These are phyloP conservation scores for Ploettnerulaceae sp. DNA, from an alignment of 2,329 filamentous ascomycete species.

Conservation along the genomic window DNA sequence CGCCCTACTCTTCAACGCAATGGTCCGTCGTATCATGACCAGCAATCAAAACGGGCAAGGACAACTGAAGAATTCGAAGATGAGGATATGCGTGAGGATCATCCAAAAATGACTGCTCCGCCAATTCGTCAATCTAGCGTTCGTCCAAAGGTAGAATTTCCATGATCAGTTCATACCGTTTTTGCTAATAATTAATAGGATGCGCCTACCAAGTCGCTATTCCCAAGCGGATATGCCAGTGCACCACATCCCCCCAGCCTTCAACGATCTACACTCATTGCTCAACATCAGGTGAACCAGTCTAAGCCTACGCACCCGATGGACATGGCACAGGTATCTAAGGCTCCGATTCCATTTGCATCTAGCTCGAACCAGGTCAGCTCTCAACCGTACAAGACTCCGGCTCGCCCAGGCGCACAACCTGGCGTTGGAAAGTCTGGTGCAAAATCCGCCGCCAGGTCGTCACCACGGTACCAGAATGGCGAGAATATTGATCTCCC, in stretches of 20 bases:
- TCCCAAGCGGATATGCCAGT: slow-evolving; percentile 57
- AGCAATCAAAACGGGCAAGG: slow-evolving; percentile 65
- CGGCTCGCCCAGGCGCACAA: slow-evolving; percentile 49
- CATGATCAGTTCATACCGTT: background rate
- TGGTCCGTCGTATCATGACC: slow-evolving; percentile 62
- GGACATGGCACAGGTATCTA: slow-evolving; percentile 84
- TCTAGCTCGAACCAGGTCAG: slow-evolving; percentile 56
- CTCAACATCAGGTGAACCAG: slow-evolving; percentile 60
- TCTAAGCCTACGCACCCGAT: slow-evolving; percentile 62
- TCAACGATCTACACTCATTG: slow-evolving; percentile 56
- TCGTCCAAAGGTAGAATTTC: slow-evolving; percentile 39
- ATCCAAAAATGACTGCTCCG: slow-evolving; percentile 69
- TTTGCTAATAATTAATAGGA: slow-evolving; percentile 47
- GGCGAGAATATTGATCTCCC: slow-evolving; percentile 89
- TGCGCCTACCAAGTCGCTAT: slow-evolving; percentile 52
- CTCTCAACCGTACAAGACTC: slow-evolving; percentile 57
- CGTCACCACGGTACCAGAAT: slow-evolving; percentile 81
- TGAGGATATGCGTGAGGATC: slow-evolving; percentile 56
- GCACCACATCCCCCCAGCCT: slow-evolving; percentile 43
- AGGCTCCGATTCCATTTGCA: slow-evolving; percentile 85
- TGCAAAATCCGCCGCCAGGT: slow-evolving; percentile 54
- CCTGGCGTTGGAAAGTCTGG: slow-evolving; percentile 45
- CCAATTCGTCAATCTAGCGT: slow-evolving; percentile 77
- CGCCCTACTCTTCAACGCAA: slow-evolving; percentile 48
- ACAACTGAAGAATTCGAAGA: slow-evolving; percentile 69